Percentiles rank a stretch among this genome's conserved stretches.
Evolutionary conservation across 148 eudicot genomes (phyloP).

Genomic region (Euryodendron excelsum): DNA sequence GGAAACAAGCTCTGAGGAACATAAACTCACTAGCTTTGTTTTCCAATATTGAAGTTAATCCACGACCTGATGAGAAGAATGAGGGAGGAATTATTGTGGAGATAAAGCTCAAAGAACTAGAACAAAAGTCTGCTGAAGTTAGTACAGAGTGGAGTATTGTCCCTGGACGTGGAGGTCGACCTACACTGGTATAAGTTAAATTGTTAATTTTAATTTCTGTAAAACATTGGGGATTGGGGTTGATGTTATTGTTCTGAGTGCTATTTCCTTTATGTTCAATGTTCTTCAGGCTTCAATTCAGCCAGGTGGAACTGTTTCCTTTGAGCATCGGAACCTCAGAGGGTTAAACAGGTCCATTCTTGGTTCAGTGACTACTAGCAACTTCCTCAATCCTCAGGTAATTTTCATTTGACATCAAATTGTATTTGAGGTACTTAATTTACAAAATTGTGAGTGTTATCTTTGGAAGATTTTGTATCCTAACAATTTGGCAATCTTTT

Average conservation of each 20-base stretch:
- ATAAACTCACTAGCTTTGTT: slow-evolving; percentile 83
- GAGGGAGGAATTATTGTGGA: slow-evolving; percentile 97
- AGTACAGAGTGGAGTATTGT: slow-evolving; percentile 98
- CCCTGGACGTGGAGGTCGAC: slow-evolving; percentile 91
- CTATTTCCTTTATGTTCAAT: slow-evolving; percentile 2
- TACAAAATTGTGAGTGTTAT: background rate
- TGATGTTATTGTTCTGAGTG: background rate
- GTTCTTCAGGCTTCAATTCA: slow-evolving; percentile 84
- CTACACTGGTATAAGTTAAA: slow-evolving; percentile 64
- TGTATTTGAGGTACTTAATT: background rate
- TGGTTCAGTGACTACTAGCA: slow-evolving; percentile 93
- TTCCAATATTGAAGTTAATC: slow-evolving; percentile 95
- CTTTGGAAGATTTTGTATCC: background rate
- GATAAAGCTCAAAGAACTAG: slow-evolving; percentile 89
- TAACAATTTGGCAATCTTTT: slow-evolving; percentile 13
- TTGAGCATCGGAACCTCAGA: slow-evolving; percentile 85
- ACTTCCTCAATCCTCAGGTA: slow-evolving; percentile 96
- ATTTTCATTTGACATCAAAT: slow-evolving; percentile 8
- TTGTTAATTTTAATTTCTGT: background rate
- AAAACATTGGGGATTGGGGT: background rate
- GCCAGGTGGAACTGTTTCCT: slow-evolving; percentile 92
- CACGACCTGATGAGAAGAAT: slow-evolving; percentile 87
- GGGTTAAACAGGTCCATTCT: slow-evolving; percentile 88
- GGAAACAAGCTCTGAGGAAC: slow-evolving; percentile 91
- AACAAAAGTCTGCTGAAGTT: slow-evolving; percentile 92